phyloP scores from a whole-genome alignment of 208 protist genomes.

The Blechomonas ayalai region DNA sequence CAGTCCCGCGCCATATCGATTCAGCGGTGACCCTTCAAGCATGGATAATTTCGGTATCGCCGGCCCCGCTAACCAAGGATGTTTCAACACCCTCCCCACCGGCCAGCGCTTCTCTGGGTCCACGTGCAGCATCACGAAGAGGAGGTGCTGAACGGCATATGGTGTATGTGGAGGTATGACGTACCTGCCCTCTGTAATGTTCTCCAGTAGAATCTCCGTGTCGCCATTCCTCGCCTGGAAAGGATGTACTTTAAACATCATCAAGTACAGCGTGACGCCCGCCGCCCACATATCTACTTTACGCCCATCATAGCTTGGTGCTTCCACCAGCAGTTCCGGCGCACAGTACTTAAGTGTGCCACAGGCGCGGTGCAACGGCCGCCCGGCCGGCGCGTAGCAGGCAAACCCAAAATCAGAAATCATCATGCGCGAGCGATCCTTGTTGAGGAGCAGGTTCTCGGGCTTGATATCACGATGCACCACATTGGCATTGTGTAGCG shows the following conservation, averaged over 20 bases:
- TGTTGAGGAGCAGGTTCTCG: constrained; percentile 80
- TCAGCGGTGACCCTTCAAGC: background rate
- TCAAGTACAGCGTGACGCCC: constrained; percentile 83
- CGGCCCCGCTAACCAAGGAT: constrained; percentile 63
- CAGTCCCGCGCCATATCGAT: background rate
- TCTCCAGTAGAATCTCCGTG: constrained; percentile 47
- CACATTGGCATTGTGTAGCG: constrained; percentile 58
- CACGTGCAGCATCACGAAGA: constrained; percentile 66
- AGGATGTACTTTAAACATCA: constrained; percentile 91
- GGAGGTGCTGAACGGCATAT: constrained; percentile 32
- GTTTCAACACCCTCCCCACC: constrained; percentile 64
- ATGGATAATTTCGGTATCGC: no score
- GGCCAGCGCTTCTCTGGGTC: constrained; percentile 66
- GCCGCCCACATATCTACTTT: constrained; percentile 86
- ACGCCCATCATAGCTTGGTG: constrained; percentile 82
- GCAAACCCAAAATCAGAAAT: constrained; percentile 89
- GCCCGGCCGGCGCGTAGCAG: constrained; percentile 38
- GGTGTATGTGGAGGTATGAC: constrained; percentile 48
- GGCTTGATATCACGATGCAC: constrained; percentile 87
- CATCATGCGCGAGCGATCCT: constrained; percentile 31
- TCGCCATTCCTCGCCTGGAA: constrained; percentile 52
- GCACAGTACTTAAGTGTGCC: constrained; percentile 81
- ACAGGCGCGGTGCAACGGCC: constrained; percentile 45
- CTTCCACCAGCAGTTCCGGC: constrained; percentile 64
- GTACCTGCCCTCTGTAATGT: constrained; percentile 46